Evolutionary conservation across 75 land plant species (phyloP).

Genomic region (Cryptomeria japonica): DNA sequence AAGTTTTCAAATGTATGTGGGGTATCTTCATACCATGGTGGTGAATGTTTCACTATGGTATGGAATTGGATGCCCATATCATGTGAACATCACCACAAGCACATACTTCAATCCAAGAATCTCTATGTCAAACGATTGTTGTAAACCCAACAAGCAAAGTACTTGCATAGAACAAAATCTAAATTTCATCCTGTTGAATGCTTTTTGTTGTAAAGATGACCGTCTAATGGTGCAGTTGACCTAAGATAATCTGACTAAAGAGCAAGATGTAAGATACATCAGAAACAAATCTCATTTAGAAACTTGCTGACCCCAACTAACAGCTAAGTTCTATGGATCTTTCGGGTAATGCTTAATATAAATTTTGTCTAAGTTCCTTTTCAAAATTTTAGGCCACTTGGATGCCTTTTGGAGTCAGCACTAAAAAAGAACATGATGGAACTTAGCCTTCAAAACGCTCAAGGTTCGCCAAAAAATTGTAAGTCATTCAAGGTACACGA

Average conservation of each 20-base stretch:
- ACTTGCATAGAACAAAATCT: not conserved
- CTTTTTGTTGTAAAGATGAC: not conserved
- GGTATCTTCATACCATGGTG: no score
- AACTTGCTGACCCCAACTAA: not conserved
- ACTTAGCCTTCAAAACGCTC: no score
- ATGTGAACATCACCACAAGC: not conserved
- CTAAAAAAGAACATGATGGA: no score
- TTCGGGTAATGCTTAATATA: not conserved
- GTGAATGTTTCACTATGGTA: not conserved
- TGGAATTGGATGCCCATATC: not conserved
- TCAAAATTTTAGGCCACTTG: no score
- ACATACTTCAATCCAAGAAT: not conserved
- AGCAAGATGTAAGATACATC: not conserved
- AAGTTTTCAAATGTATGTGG: no score
- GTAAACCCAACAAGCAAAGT: not conserved
- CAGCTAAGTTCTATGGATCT: not conserved
- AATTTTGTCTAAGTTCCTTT: no score
- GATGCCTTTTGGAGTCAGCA: no score
- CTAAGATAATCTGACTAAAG: not conserved
- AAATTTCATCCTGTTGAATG: not conserved
- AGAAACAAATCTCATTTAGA: not conserved
- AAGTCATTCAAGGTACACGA: no score
- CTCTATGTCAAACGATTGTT: not conserved
- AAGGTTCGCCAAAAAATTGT: no score
- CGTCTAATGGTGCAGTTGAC: not conserved